Evolutionary conservation across 225 moss, liverwort and hornwort genomes (phyloP).

Genomic region (Asterella californica): DNA sequence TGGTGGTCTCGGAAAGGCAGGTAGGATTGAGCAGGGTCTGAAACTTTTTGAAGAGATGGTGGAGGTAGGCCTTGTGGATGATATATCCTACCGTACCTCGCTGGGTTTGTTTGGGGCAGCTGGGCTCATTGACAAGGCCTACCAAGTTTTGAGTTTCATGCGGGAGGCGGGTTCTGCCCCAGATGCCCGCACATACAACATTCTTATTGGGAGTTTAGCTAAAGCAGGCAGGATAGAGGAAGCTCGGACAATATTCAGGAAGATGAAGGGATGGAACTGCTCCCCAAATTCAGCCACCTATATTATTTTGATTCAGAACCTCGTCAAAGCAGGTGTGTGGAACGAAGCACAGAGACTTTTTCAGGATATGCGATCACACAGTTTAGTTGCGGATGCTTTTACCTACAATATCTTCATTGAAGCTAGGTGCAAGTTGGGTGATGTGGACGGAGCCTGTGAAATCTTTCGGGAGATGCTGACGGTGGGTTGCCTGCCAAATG

Average conservation of each 20-base stretch:
- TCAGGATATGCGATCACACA: constrained; percentile 18
- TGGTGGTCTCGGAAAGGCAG: constrained; percentile 54
- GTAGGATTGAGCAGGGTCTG: constrained; percentile 43
- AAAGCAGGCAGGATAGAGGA: constrained; percentile 25
- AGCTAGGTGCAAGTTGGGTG: constrained; percentile 19
- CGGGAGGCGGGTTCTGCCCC: constrained; percentile 18
- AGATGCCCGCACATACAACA: constrained; percentile 21
- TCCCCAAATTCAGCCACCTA: constrained; percentile 29
- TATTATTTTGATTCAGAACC: constrained; percentile 20
- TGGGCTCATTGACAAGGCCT: constrained; percentile 17
- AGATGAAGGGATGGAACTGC: constrained; percentile 20
- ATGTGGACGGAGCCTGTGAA: constrained; percentile 25
- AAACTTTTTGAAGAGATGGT: constrained; percentile 60
- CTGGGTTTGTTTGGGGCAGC: constrained; percentile 17
- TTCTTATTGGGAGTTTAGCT: constrained; percentile 16
- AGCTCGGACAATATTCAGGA: constrained; percentile 19
- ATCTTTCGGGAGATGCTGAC: constrained; percentile 24
- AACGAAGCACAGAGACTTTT: constrained; percentile 22
- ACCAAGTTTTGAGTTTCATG: constrained; percentile 18
- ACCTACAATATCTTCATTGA: constrained; percentile 23
- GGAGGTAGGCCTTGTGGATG: constrained; percentile 38
- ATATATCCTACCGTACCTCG: constrained; percentile 14
- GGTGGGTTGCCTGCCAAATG: constrained; percentile 17
- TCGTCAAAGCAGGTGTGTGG: constrained; percentile 22
- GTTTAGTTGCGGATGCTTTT: constrained; percentile 6